Conservation (phyloP, 176 grass and related monocot genomes). For the Carex scoparia region DNA sequence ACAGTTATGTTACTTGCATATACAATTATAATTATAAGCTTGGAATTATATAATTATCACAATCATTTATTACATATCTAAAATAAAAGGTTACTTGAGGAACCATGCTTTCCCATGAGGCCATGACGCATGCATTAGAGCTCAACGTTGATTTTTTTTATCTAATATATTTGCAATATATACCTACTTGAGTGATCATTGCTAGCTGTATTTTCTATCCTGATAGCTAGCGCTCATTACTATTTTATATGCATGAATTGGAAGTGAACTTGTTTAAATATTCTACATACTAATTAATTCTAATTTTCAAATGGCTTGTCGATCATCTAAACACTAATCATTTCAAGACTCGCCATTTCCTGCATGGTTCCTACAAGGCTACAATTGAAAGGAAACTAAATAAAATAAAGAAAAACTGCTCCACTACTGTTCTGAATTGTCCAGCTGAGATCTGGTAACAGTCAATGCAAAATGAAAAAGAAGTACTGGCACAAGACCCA, state of each 20-base stretch:
- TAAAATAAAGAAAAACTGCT: conserved; percentile 7
- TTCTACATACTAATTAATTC: conserved; percentile 8
- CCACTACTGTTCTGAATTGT: background rate
- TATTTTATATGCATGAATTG: background rate
- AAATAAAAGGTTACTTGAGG: conserved; percentile 2
- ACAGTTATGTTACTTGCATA: too few relatives aligned
- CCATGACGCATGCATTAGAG: background rate
- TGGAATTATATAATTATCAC: background rate
- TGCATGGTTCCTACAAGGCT: background rate
- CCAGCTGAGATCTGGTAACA: conserved; percentile 4
- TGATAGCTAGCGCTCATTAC: background rate
- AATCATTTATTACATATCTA: background rate
- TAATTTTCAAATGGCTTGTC: background rate
- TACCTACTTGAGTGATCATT: background rate
- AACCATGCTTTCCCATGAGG: background rate
- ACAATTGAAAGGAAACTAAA: conserved; percentile 11
- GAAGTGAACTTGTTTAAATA: background rate
- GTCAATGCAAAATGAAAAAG: background rate
- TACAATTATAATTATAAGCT: background rate
- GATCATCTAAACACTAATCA: conserved; percentile 7
- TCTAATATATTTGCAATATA: background rate
- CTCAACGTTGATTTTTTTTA: background rate
- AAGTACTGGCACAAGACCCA: too few relatives aligned
- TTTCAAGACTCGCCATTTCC: background rate
- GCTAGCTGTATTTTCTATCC: background rate